Percentiles rank a stretch among this genome's conserved stretches.
These are phyloP conservation scores for Gaeumannomyces tritici DNA, from an alignment of 2,329 filamentous ascomycete genomes.

Conservation along the genomic window DNA sequence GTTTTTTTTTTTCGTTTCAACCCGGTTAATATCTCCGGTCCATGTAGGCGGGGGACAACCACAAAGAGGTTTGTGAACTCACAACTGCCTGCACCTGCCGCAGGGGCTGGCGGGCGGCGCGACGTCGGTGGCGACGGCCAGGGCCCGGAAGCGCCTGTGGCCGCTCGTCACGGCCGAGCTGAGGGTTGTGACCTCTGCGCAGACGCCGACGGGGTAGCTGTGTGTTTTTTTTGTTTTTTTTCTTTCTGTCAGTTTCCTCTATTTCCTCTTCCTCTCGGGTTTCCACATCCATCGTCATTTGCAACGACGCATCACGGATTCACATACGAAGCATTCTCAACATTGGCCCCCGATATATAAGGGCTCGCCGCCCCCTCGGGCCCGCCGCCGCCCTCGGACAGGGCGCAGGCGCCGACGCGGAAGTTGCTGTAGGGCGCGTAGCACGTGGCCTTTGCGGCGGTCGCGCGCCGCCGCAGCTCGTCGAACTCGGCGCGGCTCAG, in stretches of 20 bases:
- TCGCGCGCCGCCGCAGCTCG: constrained; percentile 50
- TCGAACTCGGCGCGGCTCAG: constrained; percentile 56
- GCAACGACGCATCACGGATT: too few relatives aligned
- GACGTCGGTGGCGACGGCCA: constrained; percentile 81
- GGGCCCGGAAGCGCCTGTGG: constrained; percentile 54
- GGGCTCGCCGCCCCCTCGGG: constrained; percentile 10
- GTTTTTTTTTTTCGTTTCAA: background rate
- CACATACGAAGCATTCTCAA: constrained; percentile 70
- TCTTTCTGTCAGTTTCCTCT: too few relatives aligned
- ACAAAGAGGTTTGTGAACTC: constrained; percentile 21
- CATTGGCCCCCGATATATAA: constrained; percentile 68
- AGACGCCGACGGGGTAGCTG: constrained; percentile 81
- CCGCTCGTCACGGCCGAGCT: constrained; percentile 63
- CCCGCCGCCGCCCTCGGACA: constrained; percentile 12
- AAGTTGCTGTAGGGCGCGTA: constrained; percentile 95
- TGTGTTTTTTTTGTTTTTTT: background rate
- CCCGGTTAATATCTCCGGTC: too few relatives aligned
- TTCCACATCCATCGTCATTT: too few relatives aligned
- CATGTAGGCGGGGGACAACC: too few relatives aligned
- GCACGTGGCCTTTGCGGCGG: constrained; percentile 64
- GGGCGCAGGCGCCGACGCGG: constrained; percentile 73
- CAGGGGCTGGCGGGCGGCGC: constrained; percentile 65
- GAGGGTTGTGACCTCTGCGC: constrained; percentile 86
- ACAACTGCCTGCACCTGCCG: constrained; percentile 95
- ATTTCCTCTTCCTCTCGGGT: too few relatives aligned